These are phyloP conservation scores for Maudiozyma barnettii DNA, from an alignment of 805 yeast species.

Conservation along the genomic window DNA sequence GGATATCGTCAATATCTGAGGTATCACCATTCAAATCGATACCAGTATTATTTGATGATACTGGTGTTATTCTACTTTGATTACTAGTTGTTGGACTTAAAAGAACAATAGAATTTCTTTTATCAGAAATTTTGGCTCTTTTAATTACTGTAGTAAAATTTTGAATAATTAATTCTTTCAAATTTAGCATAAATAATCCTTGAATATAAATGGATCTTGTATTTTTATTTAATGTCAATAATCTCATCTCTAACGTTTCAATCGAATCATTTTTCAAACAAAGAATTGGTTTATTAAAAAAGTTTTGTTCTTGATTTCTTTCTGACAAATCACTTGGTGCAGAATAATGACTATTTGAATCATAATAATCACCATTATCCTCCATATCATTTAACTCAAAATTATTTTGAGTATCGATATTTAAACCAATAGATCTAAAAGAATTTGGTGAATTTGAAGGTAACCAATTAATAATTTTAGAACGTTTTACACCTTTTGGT, in stretches of 20 bases:
- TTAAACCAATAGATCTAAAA: neutral
- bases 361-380: slow-evolving; percentile 1
- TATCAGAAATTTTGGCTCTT: slow-evolving; percentile 5
- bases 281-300: slow-evolving; percentile 13
- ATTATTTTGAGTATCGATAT: neutral
- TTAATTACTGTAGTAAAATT: slow-evolving; percentile 1
- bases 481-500: slow-evolving; percentile 15
- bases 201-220: slow-evolving; percentile 11
- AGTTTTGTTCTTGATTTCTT: neutral
- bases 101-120: slow-evolving; percentile 4
- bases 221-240: slow-evolving; percentile 6
- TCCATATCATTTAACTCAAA: neutral
- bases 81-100: slow-evolving; percentile 1
- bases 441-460: slow-evolving; percentile 7
- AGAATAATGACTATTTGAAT: neutral
- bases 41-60: neutral
- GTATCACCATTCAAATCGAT: neutral
- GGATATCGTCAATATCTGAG: slow-evolving; percentile 6
- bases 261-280: slow-evolving; percentile 15
- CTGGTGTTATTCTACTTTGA: slow-evolving; percentile 1
- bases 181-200: slow-evolving; percentile 17
- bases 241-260: slow-evolving; percentile 12
- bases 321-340: neutral
- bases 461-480: slow-evolving; percentile 20
- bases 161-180: slow-evolving; percentile 6